phyloP scores from a whole-genome alignment of 106 monocot genomes.

The Dendrobium huoshanense region DNA sequence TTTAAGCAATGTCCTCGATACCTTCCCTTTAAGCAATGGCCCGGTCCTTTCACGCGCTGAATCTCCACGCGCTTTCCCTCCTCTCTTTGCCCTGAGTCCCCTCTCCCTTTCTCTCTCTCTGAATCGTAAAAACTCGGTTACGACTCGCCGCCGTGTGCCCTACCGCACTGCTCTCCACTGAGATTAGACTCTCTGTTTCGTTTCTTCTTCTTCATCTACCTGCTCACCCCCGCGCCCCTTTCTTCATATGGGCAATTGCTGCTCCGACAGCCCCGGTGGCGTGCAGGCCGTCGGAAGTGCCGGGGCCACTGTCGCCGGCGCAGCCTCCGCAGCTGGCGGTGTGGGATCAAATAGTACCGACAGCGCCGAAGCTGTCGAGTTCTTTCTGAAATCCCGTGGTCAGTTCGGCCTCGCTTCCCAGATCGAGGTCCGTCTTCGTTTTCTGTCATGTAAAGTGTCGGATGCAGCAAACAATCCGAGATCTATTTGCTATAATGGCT shows the following conservation, averaged over 20 bases:
- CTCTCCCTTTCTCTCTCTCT: background rate
- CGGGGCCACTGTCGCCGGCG: slow-evolving; percentile 33
- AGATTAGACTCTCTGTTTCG: background rate
- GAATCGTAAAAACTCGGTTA: background rate
- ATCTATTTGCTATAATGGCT: slow-evolving; percentile 1
- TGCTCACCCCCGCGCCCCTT: background rate
- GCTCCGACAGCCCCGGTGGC: slow-evolving; percentile 36
- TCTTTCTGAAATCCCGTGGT: slow-evolving; percentile 62
- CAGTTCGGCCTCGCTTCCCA: slow-evolving; percentile 34
- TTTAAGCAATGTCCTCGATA: too few relatives aligned
- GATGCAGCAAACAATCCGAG: background rate
- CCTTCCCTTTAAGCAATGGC: too few relatives aligned
- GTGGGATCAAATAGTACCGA: slow-evolving; percentile 15
- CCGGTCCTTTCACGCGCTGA: too few relatives aligned
- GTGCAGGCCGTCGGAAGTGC: slow-evolving; percentile 24
- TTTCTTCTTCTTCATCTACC: background rate
- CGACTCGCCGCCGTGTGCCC: background rate
- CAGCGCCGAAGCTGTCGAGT: slow-evolving; percentile 46
- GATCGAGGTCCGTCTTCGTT: slow-evolving; percentile 56
- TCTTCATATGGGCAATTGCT: slow-evolving; percentile 68
- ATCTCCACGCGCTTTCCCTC: slow-evolving; percentile 5
- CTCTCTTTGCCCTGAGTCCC: background rate
- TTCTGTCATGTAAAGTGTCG: background rate
- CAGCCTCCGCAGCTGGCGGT: background rate
- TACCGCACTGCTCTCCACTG: background rate